Base-by-base conservation (phyloP, 2,329 filamentous ascomycete species). In the Sporothrix dimorphospora region DNA sequence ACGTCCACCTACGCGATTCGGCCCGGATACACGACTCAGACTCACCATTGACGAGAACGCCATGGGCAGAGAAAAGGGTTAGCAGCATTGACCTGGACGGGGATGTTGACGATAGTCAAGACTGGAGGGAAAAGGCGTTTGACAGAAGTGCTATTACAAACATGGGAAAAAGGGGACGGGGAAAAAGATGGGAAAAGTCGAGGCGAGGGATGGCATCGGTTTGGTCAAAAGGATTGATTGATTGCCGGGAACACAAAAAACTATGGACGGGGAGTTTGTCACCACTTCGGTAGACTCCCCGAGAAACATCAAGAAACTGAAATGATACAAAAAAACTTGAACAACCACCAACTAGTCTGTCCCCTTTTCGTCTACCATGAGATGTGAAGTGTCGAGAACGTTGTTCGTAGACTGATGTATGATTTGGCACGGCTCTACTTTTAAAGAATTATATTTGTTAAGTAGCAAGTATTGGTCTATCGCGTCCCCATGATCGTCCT, bases 311-410 rank as follows among this genome's bases (percentile, higher is more conserved):
- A 51, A 45, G 59, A 70, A 49, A 70, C 55, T 69, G 65, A 49
- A 72, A 72, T 66, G 53, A 59, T 45, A 70, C 38, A 73, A 73
- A 71, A 72, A 72, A 73, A 72, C 49, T 72, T 67, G 19, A 73
- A 72, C 49, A 71, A 21, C 40, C 12, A 55, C 66, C 5, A 53
- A 27, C 24, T 19, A 11, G 21, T 16, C 24, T 5, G 34, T 16
- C 38, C 6, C 12, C 9, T 8, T 19, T n/a, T n/a, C 9, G 55
- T 5, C 6, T 40, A 34, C 9, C 14, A 6, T 59, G 16, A 12
- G 7, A 38, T 34, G 55, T 16, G 8, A 59, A 8, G 7, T 5
- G 16, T 7, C 7, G 8, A 40, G 30, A 38, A 38, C 14, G 27
- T n/a, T 2, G 14, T 5, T 45, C 4, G n/a, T 3, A 7, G 40